Evolutionary conservation across 768 basidiomycete species (phyloP).

Genomic region (Leccinum barrowsii): DNA sequence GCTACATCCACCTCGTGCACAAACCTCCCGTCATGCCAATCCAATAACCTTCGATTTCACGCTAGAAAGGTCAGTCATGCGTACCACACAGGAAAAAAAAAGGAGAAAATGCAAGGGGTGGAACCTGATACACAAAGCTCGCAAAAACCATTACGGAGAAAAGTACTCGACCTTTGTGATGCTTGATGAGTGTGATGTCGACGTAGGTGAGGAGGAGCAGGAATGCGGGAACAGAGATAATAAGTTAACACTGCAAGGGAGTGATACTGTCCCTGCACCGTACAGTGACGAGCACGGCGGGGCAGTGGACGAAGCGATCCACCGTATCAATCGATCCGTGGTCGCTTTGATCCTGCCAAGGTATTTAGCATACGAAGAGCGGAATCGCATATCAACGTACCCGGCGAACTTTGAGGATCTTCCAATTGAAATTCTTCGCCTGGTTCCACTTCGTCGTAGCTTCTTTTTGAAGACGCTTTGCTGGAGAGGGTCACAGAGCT

Average conservation of each 20-base stretch:
- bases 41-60: constrained; percentile 9
- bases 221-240: constrained; percentile 15
- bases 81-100: constrained; percentile 12
- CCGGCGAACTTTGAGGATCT: constrained; percentile 41
- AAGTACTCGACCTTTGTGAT: constrained; percentile 30
- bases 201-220: background rate
- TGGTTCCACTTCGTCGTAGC: constrained; percentile 45
- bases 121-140: background rate
- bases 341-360: constrained; percentile 41
- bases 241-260: constrained; percentile 27
- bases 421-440: constrained; percentile 36
- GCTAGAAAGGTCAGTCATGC: constrained; percentile 32
- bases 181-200: constrained; percentile 10
- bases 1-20: constrained; percentile 1
- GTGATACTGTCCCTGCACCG: background rate
- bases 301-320: background rate
- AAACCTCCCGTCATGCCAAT: constrained; percentile 1
- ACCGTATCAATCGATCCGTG: constrained; percentile 35
- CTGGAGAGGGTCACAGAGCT: constrained; percentile 58
- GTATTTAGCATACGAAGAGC: background rate
- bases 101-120: background rate
- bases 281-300: background rate
- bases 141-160: constrained; percentile 6
- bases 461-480: constrained; percentile 47
- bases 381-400: constrained; percentile 27